Conservation (phyloP, 352 stramenopile genomes). For the Pythium phragmiticola region DNA sequence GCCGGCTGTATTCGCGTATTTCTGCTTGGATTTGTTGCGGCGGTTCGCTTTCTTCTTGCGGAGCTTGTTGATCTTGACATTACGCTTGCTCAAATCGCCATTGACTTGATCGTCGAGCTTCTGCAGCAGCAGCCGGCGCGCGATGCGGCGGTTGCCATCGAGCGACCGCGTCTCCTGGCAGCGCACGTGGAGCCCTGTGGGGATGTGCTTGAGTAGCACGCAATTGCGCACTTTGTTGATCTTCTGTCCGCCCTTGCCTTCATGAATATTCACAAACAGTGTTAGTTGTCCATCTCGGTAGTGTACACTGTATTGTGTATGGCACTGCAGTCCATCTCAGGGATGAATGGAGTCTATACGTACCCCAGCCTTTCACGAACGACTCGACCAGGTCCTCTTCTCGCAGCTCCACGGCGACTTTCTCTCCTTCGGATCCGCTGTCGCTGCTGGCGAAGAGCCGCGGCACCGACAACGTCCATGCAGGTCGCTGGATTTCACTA, state of each 20-base stretch:
- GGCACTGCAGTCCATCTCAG: no score
- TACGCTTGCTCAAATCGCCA: slow-evolving; percentile 53
- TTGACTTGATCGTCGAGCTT: slow-evolving; percentile 81
- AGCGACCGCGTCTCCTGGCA: slow-evolving; percentile 82
- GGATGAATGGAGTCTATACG: not conserved
- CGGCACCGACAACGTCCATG: not conserved
- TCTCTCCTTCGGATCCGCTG: not conserved
- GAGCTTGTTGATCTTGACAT: slow-evolving; percentile 61
- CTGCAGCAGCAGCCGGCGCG: slow-evolving; percentile 63
- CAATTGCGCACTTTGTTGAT: slow-evolving; percentile 92
- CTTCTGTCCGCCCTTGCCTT: slow-evolving; percentile 87
- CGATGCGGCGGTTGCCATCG: slow-evolving; percentile 73
- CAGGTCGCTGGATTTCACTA: not conserved
- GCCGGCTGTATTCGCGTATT: slow-evolving; percentile 33
- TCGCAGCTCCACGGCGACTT: slow-evolving; percentile 36
- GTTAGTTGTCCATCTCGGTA: not conserved
- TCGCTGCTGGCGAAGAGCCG: slow-evolving; percentile 2
- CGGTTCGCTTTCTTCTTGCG: slow-evolving; percentile 68
- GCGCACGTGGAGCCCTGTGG: slow-evolving; percentile 72
- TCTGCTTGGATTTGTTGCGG: slow-evolving; percentile 53
- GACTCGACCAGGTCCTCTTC: slow-evolving; percentile 76
- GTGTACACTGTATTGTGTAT: no score
- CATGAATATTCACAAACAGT: not conserved
- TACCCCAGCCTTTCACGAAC: slow-evolving; percentile 85
- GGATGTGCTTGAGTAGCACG: slow-evolving; percentile 82